A percentile compares a stretch with the other conserved stretches of the same genome.
Evolutionary conservation across 163 green algal species (phyloP).

Genomic region (Volvox carteri): DNA sequence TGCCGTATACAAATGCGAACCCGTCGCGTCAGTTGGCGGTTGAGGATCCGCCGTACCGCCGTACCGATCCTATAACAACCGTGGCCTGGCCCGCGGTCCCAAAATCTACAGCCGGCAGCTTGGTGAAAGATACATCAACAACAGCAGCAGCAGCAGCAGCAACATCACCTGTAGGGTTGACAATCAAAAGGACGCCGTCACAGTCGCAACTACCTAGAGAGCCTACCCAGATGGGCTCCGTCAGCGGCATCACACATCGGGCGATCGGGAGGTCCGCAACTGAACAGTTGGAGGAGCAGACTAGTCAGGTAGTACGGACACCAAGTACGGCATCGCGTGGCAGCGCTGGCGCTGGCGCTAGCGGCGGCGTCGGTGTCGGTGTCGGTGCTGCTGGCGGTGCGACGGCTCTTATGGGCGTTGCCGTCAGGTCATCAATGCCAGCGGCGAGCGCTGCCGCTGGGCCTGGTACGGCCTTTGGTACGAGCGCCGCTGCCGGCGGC

Average conservation of each 20-base stretch:
- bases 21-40: neutral
- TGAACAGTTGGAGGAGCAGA: slow-evolving; percentile 12
- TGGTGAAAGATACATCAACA: neutral
- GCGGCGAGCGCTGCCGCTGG: neutral
- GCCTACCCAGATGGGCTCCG: neutral
- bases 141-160: neutral
- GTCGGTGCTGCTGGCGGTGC: neutral
- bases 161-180: neutral
- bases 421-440: neutral
- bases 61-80: neutral
- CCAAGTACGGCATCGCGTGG: neutral
- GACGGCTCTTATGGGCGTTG: neutral
- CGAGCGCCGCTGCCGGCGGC: neutral
- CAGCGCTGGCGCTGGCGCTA: neutral
- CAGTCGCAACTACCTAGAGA: neutral
- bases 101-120: neutral
- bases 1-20: too few relatives aligned
- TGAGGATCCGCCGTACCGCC: neutral
- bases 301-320: neutral
- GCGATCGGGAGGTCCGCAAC: neutral
- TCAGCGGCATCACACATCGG: neutral
- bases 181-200: neutral
- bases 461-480: neutral
- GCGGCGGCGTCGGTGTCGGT: neutral
- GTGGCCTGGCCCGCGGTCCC: neutral